Evolutionary conservation across 768 basidiomycete species (phyloP).

Genomic region (Phaeolepiota aurea): DNA sequence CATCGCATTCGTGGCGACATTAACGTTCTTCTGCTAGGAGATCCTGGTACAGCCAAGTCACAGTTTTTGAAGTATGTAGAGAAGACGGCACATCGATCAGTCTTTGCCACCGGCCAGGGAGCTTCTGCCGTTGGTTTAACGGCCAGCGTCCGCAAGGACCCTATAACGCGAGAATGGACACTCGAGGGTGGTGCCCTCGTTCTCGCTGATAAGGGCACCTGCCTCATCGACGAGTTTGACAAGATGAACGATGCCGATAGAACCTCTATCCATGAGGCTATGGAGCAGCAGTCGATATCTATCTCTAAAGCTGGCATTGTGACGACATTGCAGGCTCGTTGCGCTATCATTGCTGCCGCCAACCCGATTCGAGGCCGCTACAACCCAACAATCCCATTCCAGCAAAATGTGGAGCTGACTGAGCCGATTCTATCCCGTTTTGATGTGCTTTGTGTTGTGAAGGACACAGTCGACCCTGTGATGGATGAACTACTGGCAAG

Average conservation of each 20-base stretch:
- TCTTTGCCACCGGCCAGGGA: constrained; percentile 97
- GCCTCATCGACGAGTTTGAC: constrained; percentile 98
- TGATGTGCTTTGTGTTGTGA: constrained; percentile 96
- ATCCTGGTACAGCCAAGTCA: constrained; percentile 98
- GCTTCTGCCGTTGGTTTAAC: constrained; percentile 98
- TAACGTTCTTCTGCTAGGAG: constrained; percentile 91
- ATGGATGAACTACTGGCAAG: constrained; percentile 93
- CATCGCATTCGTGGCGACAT: constrained; percentile 96
- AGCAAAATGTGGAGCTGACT: constrained; percentile 96
- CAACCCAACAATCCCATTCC: constrained; percentile 96
- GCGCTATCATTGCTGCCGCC: constrained; percentile 95
- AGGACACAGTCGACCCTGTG: constrained; percentile 94
- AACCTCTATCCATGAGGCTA: constrained; percentile 98
- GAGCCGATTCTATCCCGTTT: constrained; percentile 98
- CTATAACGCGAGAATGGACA: constrained; percentile 96
- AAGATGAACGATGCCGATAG: constrained; percentile 99
- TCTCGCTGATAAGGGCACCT: constrained; percentile 96
- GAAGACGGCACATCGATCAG: constrained; percentile 95
- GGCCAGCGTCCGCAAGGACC: constrained; percentile 97
- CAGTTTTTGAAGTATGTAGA: constrained; percentile 99
- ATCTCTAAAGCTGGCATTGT: constrained; percentile 99
- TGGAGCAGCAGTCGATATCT: constrained; percentile 99
- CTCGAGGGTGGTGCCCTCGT: constrained; percentile 97
- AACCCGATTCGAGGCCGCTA: constrained; percentile 97
- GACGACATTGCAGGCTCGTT: constrained; percentile 95